Base-by-base conservation (phyloP, 225 moss, liverwort and hornwort species). In the Rhytidiadelphus loreus region DNA sequence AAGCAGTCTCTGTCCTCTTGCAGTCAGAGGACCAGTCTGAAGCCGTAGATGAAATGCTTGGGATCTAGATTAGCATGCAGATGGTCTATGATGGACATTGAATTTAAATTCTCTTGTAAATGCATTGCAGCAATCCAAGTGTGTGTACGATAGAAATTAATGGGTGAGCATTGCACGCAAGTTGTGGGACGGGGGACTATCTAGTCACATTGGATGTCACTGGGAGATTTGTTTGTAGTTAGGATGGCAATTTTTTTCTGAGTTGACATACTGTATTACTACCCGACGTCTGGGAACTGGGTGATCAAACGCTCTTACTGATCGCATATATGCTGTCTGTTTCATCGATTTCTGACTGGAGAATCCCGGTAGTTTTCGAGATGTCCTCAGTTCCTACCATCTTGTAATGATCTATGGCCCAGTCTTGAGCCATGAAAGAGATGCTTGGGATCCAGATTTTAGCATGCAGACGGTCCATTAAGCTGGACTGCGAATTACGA, bases 131-230 rank as follows among this genome's bases (percentile, higher is more conserved):
- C 33, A 58, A 44, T 56, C 35, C 79, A 28, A 58, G 32, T 92
- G 85, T 63, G 46, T 44, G 13, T 93, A 90, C 21, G 83, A 85
- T 86, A 87, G 91, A 71, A 50, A 33, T 75, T 52, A 86, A 71
- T 82, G 16, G 90, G 81, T n/a, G 90, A 90, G 19, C 94, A 92
- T n/a, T 92, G 83, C 71, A 94, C 90, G 52, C 92, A 92, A 80
- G 58, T 90, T 28, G 87, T 91, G 79, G 86, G 91, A 89, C 82
- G 85, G 48, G 76, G 77, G 8, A 88, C 91, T n/a, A n/a, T n/a
- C n/a, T 30, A 17, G 48, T 33, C 29, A 17, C 23, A 60, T 91
- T 7, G 93, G 86, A 8, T n/a, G 25, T 56, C 77, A 88, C 87
- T 28, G 50, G 80, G 16, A 17, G 87, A 60, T 90, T 83, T 37